Conservation (phyloP, 2,329 filamentous ascomycete species). For the Aspergillus viridinutans region DNA sequence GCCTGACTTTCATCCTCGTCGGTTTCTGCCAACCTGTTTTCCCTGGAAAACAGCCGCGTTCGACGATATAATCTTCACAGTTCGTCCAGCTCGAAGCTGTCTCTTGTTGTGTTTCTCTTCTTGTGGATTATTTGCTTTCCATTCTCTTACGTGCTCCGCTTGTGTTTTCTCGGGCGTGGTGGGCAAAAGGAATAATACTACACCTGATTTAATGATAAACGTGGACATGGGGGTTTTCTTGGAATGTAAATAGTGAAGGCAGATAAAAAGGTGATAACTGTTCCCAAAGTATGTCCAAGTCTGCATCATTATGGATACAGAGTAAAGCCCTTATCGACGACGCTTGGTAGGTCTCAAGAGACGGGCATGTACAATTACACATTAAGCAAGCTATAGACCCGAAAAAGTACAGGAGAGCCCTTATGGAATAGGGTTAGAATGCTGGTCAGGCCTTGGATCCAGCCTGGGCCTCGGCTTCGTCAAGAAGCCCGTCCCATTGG, state of each 20-base stretch:
- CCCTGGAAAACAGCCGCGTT: not conserved
- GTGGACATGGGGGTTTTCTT: conserved; percentile 24
- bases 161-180: conserved; percentile 16
- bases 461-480: conserved; percentile 25
- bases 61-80: not conserved
- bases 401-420: not conserved
- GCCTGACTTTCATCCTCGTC: not conserved
- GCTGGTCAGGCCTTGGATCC: not conserved
- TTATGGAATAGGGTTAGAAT: not conserved
- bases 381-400: not conserved
- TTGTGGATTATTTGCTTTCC: conserved; percentile 9
- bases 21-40: not conserved
- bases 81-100: conserved; percentile 4
- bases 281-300: not conserved
- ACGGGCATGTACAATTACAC: not conserved
- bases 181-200: conserved; percentile 24
- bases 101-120: conserved; percentile 9
- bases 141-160: conserved; percentile 10
- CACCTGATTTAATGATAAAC: conserved; percentile 34
- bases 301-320: not conserved
- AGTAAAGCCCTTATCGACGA: not conserved
- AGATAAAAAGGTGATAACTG: not conserved
- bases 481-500: conserved; percentile 37
- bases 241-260: conserved; percentile 30
- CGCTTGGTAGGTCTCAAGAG: not conserved